A percentile compares a stretch with the other conserved stretches of the same genome.
Conservation (phyloP, 768 basidiomycete genomes). For the Termitomyces sp. region DNA sequence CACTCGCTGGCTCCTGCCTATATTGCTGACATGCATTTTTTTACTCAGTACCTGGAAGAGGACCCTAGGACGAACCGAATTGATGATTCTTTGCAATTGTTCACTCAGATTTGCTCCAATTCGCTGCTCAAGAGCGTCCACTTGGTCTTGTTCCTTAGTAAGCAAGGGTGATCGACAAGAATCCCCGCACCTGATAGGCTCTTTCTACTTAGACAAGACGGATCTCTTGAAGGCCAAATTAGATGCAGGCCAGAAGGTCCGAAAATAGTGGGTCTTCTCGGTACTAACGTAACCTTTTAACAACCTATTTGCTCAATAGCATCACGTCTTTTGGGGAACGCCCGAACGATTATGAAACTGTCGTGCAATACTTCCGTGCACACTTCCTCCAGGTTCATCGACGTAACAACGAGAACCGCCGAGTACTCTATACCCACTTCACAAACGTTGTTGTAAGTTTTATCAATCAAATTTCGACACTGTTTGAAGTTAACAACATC, state of each 20-base stretch:
- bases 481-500: background rate
- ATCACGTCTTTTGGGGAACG: constrained; percentile 81
- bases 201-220: constrained; percentile 53
- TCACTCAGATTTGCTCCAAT: constrained; percentile 82
- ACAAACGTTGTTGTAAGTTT: constrained; percentile 70
- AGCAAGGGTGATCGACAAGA: constrained; percentile 15
- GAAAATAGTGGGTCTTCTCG: constrained; percentile 61
- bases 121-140: constrained; percentile 68
- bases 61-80: constrained; percentile 82
- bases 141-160: constrained; percentile 54
- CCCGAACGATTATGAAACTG: constrained; percentile 75
- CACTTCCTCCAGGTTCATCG: constrained; percentile 83
- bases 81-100: constrained; percentile 84
- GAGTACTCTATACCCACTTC: constrained; percentile 78
- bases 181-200: background rate
- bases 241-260: constrained; percentile 61
- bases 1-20: background rate
- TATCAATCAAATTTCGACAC: background rate
- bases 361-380: constrained; percentile 82
- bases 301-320: constrained; percentile 26
- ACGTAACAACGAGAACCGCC: constrained; percentile 71
- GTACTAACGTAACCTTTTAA: background rate
- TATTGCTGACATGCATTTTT: background rate
- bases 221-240: constrained; percentile 74
- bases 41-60: constrained; percentile 72